Percentiles rank a stretch among this genome's conserved stretches.
Evolutionary conservation across 2,329 filamentous ascomycete genomes (phyloP).

Genomic region (Fusarium drepaniforme): DNA sequence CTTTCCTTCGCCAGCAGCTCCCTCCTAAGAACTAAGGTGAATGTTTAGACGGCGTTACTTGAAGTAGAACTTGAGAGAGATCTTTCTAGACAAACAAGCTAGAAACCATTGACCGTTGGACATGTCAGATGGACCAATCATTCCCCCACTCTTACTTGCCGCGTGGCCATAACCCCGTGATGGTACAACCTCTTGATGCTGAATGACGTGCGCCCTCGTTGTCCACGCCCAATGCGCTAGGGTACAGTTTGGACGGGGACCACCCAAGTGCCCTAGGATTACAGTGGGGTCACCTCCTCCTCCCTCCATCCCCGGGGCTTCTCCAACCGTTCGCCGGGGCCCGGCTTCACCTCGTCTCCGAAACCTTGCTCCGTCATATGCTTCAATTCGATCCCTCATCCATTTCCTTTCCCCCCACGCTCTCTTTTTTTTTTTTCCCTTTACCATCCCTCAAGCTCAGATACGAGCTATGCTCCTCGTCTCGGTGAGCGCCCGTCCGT

Average conservation of each 20-base stretch:
- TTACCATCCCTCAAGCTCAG: background rate
- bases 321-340: conserved; percentile 41
- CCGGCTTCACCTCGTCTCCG: conserved; percentile 15
- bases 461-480: conserved; percentile 23
- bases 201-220: conserved; percentile 39
- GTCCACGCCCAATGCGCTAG: background rate
- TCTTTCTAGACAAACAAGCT: background rate
- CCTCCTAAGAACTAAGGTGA: conserved; percentile 47
- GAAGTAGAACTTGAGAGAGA: background rate
- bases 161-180: conserved; percentile 30
- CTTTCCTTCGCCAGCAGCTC: conserved; percentile 61
- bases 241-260: conserved; percentile 16
- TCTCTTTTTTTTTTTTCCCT: background rate
- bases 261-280: conserved; percentile 37
- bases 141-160: conserved; percentile 1
- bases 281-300: conserved; percentile 34
- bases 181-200: conserved; percentile 20
- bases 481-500: background rate
- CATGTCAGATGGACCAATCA: conserved; percentile 18
- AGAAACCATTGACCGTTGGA: background rate
- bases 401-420: background rate
- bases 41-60: background rate
- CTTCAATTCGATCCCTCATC: conserved; percentile 7
- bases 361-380: conserved; percentile 21
- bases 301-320: conserved; percentile 11